Conservation (phyloP, 2,329 filamentous ascomycete species). For the Sclerotinia sclerotiorum region DNA sequence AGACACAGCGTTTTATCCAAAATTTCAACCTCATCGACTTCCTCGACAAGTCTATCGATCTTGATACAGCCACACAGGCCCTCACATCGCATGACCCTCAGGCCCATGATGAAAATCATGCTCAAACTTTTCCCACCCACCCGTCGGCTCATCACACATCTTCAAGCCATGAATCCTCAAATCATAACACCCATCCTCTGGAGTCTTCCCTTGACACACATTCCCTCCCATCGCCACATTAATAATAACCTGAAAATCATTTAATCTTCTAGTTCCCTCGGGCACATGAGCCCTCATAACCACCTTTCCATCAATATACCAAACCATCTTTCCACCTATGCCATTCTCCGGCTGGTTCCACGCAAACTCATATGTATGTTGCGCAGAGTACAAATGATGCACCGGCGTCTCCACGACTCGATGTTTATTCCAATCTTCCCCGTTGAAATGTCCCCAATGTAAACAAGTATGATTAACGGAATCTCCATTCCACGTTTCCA, state of each 20-base stretch:
- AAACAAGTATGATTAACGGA: conserved; percentile 55
- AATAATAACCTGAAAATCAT: conserved; percentile 56
- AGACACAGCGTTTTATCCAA: not conserved
- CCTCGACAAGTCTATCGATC: not conserved
- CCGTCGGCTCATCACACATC: conserved; percentile 53
- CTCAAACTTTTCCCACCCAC: conserved; percentile 57
- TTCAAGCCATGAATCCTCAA: conserved; percentile 54
- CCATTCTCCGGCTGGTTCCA: conserved; percentile 51
- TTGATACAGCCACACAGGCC: not conserved
- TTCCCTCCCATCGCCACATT: conserved; percentile 64
- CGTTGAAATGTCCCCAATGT: conserved; percentile 58
- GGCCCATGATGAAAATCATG: conserved; percentile 46
- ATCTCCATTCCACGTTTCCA: conserved; percentile 62
- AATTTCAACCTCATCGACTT: not conserved
- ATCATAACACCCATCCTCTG: conserved; percentile 55
- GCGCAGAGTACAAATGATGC: conserved; percentile 47
- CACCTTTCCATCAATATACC: conserved; percentile 58
- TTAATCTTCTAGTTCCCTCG: conserved; percentile 52
- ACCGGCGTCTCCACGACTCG: conserved; percentile 54
- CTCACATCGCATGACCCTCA: conserved; percentile 24
- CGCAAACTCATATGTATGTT: conserved; percentile 55
- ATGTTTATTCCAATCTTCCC: conserved; percentile 56
- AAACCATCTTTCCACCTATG: conserved; percentile 51
- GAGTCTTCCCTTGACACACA: conserved; percentile 54
- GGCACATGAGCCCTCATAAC: conserved; percentile 59